Percentiles rank a stretch among this genome's conserved stretches.
phyloP scores from a whole-genome alignment of 306 rosid species.

The Aeschynomene evenia region DNA sequence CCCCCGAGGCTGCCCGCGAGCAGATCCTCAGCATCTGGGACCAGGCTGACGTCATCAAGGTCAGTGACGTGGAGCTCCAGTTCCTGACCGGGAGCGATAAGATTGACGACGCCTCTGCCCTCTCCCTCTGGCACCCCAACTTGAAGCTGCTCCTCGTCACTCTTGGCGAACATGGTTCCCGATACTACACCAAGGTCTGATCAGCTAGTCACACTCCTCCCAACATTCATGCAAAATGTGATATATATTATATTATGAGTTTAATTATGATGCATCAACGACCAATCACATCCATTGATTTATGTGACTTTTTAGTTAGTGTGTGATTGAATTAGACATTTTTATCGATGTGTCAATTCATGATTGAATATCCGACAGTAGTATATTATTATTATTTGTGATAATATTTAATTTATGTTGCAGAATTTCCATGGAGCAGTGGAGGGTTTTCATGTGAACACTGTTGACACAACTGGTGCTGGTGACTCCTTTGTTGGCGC shows the following conservation, averaged over 20 bases:
- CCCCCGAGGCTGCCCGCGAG: conserved; percentile 68
- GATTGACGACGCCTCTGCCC: conserved; percentile 72
- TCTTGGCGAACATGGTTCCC: conserved; percentile 87
- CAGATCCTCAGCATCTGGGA: conserved; percentile 94
- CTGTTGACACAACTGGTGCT: conserved; percentile 94
- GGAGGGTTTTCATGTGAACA: conserved; percentile 62
- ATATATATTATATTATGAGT: no score
- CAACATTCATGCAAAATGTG: no score
- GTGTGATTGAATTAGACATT: no score
- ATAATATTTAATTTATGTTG: no score
- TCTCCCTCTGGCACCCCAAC: conserved; percentile 76
- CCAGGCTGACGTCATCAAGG: conserved; percentile 82
- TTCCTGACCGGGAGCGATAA: conserved; percentile 73
- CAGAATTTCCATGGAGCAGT: conserved; percentile 83
- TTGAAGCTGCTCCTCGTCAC: conserved; percentile 93
- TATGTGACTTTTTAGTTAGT: no score
- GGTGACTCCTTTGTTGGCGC: conserved; percentile 96
- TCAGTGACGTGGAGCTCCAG: conserved; percentile 82
- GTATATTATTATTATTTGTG: no score
- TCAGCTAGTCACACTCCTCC: no score
- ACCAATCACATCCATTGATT: no score
- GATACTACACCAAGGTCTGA: conserved; percentile 83
- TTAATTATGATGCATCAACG: no score
- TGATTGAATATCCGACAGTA: no score
- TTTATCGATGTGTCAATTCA: no score